Evolutionary conservation across 306 rosid species (phyloP).

Genomic region (Leucaena leucocephala): DNA sequence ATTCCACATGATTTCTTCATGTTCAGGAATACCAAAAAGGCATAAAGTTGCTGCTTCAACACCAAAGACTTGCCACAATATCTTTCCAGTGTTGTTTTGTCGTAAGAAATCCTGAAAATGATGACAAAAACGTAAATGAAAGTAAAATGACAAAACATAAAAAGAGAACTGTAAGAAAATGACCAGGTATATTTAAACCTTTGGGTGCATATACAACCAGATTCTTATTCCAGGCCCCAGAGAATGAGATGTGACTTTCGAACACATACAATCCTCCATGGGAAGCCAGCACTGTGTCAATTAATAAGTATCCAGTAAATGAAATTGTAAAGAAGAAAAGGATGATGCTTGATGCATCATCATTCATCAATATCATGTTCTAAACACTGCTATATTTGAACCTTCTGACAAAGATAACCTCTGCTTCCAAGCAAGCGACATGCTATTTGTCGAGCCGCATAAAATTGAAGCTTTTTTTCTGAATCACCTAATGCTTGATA

Average conservation of each 20-base stretch:
- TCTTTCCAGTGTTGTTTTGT: constrained; percentile 92
- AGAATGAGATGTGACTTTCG: constrained; percentile 50
- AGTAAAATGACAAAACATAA: constrained; percentile 9
- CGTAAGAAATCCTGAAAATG: constrained; percentile 80
- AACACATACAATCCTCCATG: constrained; percentile 88
- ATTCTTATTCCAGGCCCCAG: constrained; percentile 71
- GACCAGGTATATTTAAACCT: constrained; percentile 51
- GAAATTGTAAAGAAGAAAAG: constrained; percentile 10
- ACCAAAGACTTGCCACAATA: constrained; percentile 89
- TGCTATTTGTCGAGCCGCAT: constrained; percentile 90
- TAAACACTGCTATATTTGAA: constrained; percentile 29
- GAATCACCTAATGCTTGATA: constrained; percentile 75
- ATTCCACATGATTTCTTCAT: constrained; percentile 90
- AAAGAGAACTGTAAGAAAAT: constrained; percentile 8
- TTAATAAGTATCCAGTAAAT: background rate
- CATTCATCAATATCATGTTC: background rate
- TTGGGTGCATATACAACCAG: constrained; percentile 98
- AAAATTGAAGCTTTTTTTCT: constrained; percentile 75
- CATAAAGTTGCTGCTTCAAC: constrained; percentile 79
- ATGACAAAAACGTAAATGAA: constrained; percentile 10
- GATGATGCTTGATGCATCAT: constrained; percentile 14
- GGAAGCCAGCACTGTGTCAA: constrained; percentile 89
- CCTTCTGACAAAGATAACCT: constrained; percentile 96
- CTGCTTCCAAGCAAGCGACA: constrained; percentile 93
- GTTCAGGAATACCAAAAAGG: constrained; percentile 82